A percentile compares a stretch with the other conserved stretches of the same genome.
These are phyloP conservation scores for Podila verticillata DNA, from an alignment of 192 early-diverging fungal genomes.

Conservation along the genomic window DNA sequence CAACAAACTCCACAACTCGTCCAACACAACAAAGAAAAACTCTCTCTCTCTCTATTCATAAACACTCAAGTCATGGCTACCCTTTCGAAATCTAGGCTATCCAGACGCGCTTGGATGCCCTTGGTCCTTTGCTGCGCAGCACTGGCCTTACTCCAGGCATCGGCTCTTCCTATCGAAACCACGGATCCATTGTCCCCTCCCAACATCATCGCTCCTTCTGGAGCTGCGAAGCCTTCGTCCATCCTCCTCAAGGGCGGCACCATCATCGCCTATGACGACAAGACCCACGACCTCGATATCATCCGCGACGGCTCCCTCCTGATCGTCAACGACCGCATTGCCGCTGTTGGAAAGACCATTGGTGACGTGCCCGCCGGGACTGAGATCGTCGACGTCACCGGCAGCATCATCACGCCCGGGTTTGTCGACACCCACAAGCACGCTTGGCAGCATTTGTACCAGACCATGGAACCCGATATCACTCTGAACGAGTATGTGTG, in stretches of 20 bases:
- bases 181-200: too few species aligned
- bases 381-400: neutral
- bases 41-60: too few species aligned
- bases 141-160: too few species aligned
- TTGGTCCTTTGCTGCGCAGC: too few species aligned
- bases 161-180: too few species aligned
- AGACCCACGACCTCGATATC: slow-evolving; percentile 4
- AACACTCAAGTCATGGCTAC: too few species aligned
- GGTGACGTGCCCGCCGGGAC: neutral
- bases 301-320: slow-evolving; percentile 1
- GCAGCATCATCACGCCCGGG: slow-evolving; percentile 6
- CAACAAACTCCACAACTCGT: too few species aligned
- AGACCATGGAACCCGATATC: neutral
- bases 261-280: slow-evolving; percentile 12
- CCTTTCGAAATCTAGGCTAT: too few species aligned
- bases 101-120: too few species aligned
- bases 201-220: too few species aligned
- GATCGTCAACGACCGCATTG: slow-evolving; percentile 6
- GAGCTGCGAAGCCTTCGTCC: neutral
- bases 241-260: slow-evolving; percentile 8
- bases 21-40: too few species aligned
- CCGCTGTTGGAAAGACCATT: neutral
- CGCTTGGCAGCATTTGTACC: slow-evolving; percentile 1
- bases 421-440: slow-evolving; percentile 9
- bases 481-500: neutral